A percentile compares a stretch with the other conserved stretches of the same genome.
Evolutionary conservation across 225 moss, liverwort and hornwort species (phyloP).

Genomic region (Straminergon stramineum): DNA sequence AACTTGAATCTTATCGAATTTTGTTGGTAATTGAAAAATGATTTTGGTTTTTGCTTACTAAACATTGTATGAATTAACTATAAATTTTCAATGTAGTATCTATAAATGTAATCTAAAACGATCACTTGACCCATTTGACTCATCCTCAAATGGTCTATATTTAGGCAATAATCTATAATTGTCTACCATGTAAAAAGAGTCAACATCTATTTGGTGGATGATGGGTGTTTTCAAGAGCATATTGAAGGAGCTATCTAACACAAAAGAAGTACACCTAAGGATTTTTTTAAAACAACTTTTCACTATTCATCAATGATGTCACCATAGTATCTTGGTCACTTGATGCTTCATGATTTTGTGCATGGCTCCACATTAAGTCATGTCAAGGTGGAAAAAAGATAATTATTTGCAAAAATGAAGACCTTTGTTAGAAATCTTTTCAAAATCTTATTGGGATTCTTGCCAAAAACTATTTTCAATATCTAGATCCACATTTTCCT

Average conservation of each 20-base stretch:
- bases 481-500: accelerated
- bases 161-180: not conserved
- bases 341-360: not conserved
- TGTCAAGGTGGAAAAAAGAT: not conserved
- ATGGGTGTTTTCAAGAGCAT: not conserved
- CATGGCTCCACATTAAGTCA: accelerated
- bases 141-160: too few species aligned
- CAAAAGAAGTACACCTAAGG: not conserved
- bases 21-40: not conserved
- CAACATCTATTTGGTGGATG: not conserved
- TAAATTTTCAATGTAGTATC: not conserved
- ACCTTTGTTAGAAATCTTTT: not conserved
- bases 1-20: not conserved
- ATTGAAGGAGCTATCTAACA: accelerated
- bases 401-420: not conserved
- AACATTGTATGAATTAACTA: not conserved
- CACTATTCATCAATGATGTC: not conserved
- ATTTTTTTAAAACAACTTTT: not conserved
- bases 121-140: accelerated
- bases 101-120: not conserved
- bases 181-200: not conserved
- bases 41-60: not conserved
- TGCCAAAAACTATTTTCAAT: too few species aligned
- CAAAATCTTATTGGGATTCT: not conserved
- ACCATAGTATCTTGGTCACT: not conserved